These are phyloP conservation scores for Plasmodium gonderi DNA, from an alignment of 169 alveolate species.

Conservation along the genomic window DNA sequence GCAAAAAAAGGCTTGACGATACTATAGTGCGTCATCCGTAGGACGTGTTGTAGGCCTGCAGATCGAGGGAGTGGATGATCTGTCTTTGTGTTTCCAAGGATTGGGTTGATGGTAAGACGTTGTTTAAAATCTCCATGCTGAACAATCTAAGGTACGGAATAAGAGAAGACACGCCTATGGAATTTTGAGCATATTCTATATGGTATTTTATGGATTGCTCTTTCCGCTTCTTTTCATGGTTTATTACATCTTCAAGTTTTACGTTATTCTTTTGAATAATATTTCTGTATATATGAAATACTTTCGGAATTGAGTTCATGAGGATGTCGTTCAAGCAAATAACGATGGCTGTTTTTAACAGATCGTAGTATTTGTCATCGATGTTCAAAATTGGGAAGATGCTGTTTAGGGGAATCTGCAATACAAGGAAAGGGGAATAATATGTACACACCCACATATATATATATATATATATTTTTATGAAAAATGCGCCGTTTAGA, in stretches of 20 bases:
- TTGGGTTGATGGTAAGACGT: constrained; percentile 73
- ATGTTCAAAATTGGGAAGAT: constrained; percentile 34
- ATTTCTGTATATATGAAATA: constrained; percentile 33
- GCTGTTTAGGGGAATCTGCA: constrained; percentile 1
- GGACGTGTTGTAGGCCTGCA: constrained; percentile 60
- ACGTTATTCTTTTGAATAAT: constrained; percentile 7
- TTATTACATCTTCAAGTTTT: constrained; percentile 45
- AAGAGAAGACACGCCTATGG: constrained; percentile 41
- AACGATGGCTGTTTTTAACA: constrained; percentile 63
- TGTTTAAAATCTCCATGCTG: constrained; percentile 71
- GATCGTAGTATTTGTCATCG: constrained; percentile 58
- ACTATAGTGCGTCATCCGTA: neutral
- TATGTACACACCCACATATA: neutral
- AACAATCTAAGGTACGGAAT: constrained; percentile 70
- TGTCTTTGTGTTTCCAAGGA: constrained; percentile 71
- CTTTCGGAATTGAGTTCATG: constrained; percentile 68
- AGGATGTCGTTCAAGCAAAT: constrained; percentile 67
- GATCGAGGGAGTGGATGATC: constrained; percentile 64
- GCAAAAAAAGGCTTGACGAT: no score
- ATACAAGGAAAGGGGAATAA: neutral
- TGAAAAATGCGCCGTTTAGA: neutral
- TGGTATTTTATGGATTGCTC: constrained; percentile 74
- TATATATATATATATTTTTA: no score
- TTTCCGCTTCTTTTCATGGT: constrained; percentile 40
- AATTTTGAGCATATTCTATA: constrained; percentile 59